Base-by-base conservation (phyloP, 2,329 filamentous ascomycete species). In the Alternaria gaisen region DNA sequence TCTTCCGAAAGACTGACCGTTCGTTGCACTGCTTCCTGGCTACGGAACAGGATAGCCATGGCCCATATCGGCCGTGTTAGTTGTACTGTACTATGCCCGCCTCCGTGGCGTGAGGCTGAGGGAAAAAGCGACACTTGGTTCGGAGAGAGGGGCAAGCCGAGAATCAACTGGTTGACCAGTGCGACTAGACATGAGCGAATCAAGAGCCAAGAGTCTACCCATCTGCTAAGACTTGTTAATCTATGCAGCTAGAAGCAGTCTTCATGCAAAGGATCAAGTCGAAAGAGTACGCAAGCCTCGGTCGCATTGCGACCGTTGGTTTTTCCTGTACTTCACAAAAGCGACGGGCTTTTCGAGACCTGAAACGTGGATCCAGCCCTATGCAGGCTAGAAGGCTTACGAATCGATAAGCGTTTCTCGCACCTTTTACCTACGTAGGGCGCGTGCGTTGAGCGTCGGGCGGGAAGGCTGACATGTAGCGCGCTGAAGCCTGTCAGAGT, bases 331-430 rank as follows among this genome's bases (percentile, higher is more conserved):
- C 47, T 60, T 53, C 16, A 36, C 48, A 26, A 41, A 18, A 42
- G 46, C 8, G 28, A 38, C 40, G 42, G 36, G 43, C n/a, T 36
- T 10, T 28, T 61, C 53, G 64, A 53, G 52, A 67, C 53, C 47
- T 73, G 71, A 74, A 75, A 76, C 72, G 56, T 71, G 60, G 62
- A 67, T 55, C 57, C 53, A 64, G 63, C 26, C 60, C 53, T 51
- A 64, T 41, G 28, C 38, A 63, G 62, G 60, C 65, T 56, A 69
- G 69, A 66, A 42, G 59, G 73, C 74, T 77, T 73, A 75, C 72
- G 68, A 72, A 75, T 69, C 66, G 68, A 65, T 74, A 71, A 72
- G 71, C 70, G 54, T 60, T 56, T 61, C 32, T 64, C 56, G 53
- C 65, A 34, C 44, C 55, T 51, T 64, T 48, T 55, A 28, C 24